A percentile compares a stretch with the other conserved stretches of the same genome.
These are phyloP conservation scores for Neospermospora avenae DNA, from an alignment of 2,329 filamentous ascomycete species.

Conservation along the genomic window DNA sequence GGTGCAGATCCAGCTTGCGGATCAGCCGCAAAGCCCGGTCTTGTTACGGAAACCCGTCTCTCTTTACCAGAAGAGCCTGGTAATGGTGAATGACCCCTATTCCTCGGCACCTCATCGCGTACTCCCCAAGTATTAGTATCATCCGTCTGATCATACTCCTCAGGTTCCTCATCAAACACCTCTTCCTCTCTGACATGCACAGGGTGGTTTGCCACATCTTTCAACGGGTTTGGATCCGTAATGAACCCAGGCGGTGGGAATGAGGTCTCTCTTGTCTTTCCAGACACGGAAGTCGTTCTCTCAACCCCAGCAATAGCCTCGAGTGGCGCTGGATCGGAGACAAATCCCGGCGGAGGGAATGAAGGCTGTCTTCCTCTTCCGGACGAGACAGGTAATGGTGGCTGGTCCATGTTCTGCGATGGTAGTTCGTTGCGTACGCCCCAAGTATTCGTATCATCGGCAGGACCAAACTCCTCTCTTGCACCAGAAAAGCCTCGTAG, in stretches of 20 bases:
- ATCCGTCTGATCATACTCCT: background rate
- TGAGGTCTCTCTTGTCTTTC: too few relatives aligned
- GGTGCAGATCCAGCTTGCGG: background rate
- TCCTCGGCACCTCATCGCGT: background rate
- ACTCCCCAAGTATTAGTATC: constrained; percentile 8
- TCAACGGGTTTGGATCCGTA: too few relatives aligned
- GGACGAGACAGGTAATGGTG: background rate
- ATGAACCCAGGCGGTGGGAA: too few relatives aligned
- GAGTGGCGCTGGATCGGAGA: too few relatives aligned
- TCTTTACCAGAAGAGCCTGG: background rate
- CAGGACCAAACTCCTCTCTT: too few relatives aligned
- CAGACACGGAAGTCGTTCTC: too few relatives aligned
- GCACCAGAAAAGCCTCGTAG: too few relatives aligned
- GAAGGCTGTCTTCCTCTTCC: background rate
- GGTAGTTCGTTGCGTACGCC: background rate
- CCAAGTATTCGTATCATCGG: constrained; percentile 5
- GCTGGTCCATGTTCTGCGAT: background rate
- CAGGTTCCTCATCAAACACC: too few relatives aligned
- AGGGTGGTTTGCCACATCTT: too few relatives aligned
- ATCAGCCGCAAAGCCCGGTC: constrained; percentile 1
- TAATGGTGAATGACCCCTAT: background rate
- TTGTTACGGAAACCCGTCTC: background rate
- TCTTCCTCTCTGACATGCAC: too few relatives aligned
- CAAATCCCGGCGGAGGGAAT: too few relatives aligned
- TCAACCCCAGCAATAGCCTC: too few relatives aligned